Conservation (phyloP, 2,329 filamentous ascomycete genomes). For the Trichophaea hybrida region DNA sequence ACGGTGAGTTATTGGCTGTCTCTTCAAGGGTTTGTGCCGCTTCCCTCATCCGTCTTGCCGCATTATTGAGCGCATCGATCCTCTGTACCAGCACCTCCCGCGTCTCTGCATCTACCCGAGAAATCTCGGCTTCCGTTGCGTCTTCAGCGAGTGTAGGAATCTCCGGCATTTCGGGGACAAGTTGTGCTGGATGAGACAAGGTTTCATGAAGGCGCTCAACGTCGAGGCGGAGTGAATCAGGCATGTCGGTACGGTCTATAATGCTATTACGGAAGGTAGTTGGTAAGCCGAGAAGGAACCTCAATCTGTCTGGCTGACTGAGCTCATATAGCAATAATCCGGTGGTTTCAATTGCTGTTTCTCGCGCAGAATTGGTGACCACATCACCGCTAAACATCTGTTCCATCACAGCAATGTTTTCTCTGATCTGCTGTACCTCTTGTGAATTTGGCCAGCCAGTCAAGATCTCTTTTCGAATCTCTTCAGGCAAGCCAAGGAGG, state of each 20-base stretch:
- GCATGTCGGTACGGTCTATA: not conserved
- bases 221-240: slow-evolving; percentile 4
- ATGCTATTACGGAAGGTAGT: not conserved
- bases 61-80: slow-evolving; percentile 16
- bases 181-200: not conserved
- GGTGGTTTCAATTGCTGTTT: not conserved
- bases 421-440: slow-evolving; percentile 4
- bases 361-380: not conserved
- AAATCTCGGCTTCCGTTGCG: slow-evolving; percentile 7
- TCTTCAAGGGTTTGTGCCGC: slow-evolving; percentile 11
- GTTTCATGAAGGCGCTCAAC: slow-evolving; percentile 7
- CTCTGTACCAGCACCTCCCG: slow-evolving; percentile 11
- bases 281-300: not conserved
- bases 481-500: slow-evolving; percentile 12
- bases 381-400: not conserved
- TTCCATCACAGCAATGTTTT: not conserved
- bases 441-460: slow-evolving; percentile 13
- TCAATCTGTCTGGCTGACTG: not conserved
- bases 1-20: not conserved
- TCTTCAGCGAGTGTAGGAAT: slow-evolving; percentile 9
- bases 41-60: slow-evolving; percentile 8
- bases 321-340: not conserved
- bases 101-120: slow-evolving; percentile 12
- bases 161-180: slow-evolving; percentile 16
- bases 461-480: slow-evolving; percentile 9